Evolutionary conservation across 495 filamentous ascomycete species (phyloP), one percentile per base, ranked within the genome.

Genomic region (Aspergillus avenaceus): DNA sequence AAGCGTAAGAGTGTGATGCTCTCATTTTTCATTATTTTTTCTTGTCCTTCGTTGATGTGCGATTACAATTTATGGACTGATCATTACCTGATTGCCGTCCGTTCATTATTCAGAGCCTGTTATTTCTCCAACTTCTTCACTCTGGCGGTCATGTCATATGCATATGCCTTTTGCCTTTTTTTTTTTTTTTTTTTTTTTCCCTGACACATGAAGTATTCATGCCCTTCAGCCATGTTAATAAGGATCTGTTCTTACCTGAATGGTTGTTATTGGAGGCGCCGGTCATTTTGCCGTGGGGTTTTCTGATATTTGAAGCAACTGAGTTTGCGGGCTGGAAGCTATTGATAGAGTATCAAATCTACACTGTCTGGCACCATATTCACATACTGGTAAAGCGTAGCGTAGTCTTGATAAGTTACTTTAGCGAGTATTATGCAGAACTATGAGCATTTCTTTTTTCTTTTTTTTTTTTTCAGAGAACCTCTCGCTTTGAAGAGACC

Each of bases 21-120:
- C 54, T 60, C 40, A n/a, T n/a, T 50, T 45, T 55, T 28, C 47
- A 24, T 44, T 52, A 48, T 48, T 71, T n/a, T n/a, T n/a, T 69
- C 61, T 60, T 60, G 65, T 67, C 65, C 50, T 64, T 72, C 66
- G 22, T 69, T 71, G 41, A 65, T 69, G 63, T 62, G 59, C 58
- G 56, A 53, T 64, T 66, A 58, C 61, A 54, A 59, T 50, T 45
- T 55, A 41, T 52, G 47, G 32, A 47, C 49, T 50, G 45, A 31
- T 49, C 40, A 48, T 59, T 58, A 46, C 52, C 58, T 58, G 53
- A 28, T 38, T 29, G 45, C 41, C 38, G 26, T 42, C 32, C 51
- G 56, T 47, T 53, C 52, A 43, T 40, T 42, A 41, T 53, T 59
- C 52, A 44, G 34, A 51, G 47, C 52, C 36, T 43, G 14, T 49